Base-by-base conservation (phyloP, 192 early-diverging fungal genomes). In the Backusella mclennaniae region DNA sequence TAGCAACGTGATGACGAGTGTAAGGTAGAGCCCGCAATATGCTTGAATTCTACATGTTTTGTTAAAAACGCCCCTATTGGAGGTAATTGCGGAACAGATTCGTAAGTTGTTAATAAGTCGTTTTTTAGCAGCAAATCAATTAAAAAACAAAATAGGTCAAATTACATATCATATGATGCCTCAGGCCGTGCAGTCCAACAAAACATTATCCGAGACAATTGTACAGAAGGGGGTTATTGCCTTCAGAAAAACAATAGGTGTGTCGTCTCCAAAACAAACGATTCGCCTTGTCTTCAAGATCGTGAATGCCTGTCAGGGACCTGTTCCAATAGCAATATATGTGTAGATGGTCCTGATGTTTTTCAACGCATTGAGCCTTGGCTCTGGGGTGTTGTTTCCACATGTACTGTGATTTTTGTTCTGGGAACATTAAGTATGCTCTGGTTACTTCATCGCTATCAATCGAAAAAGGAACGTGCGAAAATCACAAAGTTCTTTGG, bases 1-100 rank as follows among this genome's bases (percentile, higher is more conserved):
- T 75, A 82, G 80, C 80, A 82, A 72, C 71, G 82, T 36, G 82
- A 84, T 33, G 82, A 84, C 59, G 78, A 80, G 46, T 84, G 82
- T 44, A 36, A 39, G 4, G 79, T 79, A n/a, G 15, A 19, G 6
- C 67, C 44, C 41, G 23, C 76, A 1, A 84, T 84, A 35, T 84
- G 82, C n/a, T 46, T 84, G 19, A 84, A 84, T 68, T 66, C 19
- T 6, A 44, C 69, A 35, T 84, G 82, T 29, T 63, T 59, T 17
- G 67, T 78, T 19, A 80, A 84, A 31, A 74, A 41, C 11, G 82
- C 76, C 23, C 79, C 82, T 49, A 39, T 84, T 11, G 59, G 70
- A 46, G 82, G 76, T 17, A 46, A 44, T 15, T 84, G 82, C 66
- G 76, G 73, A 19, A 19, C 69, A 35, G 82, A 84, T 19, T 72